phyloP scores from a whole-genome alignment of 2,329 filamentous ascomycete genomes.

The Exophiala sp. region DNA sequence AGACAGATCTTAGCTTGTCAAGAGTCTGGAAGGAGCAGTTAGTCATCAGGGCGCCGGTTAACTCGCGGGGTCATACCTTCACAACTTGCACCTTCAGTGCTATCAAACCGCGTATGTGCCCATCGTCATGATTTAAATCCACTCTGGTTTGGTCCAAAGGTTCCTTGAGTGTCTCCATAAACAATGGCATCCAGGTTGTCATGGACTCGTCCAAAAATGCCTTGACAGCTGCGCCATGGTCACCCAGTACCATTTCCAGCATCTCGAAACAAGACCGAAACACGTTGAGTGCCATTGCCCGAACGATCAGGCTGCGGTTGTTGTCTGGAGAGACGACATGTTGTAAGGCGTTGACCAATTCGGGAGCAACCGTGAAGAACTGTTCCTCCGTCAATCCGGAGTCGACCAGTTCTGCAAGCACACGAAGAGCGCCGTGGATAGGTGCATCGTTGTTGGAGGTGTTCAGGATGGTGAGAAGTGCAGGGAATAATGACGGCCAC shows the following conservation, averaged over 20 bases:
- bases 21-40: constrained; percentile 58
- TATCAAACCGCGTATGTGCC: constrained; percentile 73
- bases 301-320: constrained; percentile 67
- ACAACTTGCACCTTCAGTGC: constrained; percentile 91
- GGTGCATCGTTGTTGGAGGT: constrained; percentile 72
- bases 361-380: constrained; percentile 84
- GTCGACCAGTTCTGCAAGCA: constrained; percentile 85
- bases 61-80: constrained; percentile 50
- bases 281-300: constrained; percentile 82
- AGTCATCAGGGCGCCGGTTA: constrained; percentile 8
- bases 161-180: constrained; percentile 72
- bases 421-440: constrained; percentile 82
- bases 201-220: constrained; percentile 84
- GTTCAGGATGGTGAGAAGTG: constrained; percentile 69
- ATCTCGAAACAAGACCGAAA: constrained; percentile 92
- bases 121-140: constrained; percentile 50
- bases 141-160: constrained; percentile 54
- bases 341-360: constrained; percentile 80
- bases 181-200: constrained; percentile 82
- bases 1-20: constrained; percentile 81
- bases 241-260: constrained; percentile 93
- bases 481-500: constrained; percentile 86
- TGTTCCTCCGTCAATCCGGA: constrained; percentile 91
- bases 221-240: constrained; percentile 81
- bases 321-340: constrained; percentile 70